A percentile compares a stretch with the other conserved stretches of the same genome.
These are phyloP conservation scores for Pseudozyma sp. DNA, from an alignment of 1,284 basidiomycete species.

Conservation along the genomic window DNA sequence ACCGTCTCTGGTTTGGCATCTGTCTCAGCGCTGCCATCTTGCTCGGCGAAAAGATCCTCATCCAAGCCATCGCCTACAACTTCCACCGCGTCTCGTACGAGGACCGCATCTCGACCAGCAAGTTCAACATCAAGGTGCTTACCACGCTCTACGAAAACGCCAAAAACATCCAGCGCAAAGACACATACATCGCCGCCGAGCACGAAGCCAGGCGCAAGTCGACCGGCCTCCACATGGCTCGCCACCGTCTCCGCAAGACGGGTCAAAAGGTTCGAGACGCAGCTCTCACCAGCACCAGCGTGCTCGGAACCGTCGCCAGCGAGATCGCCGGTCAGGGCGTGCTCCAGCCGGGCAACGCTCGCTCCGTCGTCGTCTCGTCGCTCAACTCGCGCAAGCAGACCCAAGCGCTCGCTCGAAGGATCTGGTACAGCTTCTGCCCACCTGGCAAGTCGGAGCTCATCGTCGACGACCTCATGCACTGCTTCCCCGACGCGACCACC, in stretches of 20 bases:
- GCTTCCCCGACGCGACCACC: conserved; percentile 73
- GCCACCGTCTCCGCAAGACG: conserved; percentile 35
- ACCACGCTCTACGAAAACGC: conserved; percentile 80
- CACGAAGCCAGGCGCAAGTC: conserved; percentile 50
- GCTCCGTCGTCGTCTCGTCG: conserved; percentile 43
- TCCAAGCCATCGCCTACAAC: conserved; percentile 77
- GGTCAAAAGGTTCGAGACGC: conserved; percentile 43
- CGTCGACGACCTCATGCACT: conserved; percentile 79
- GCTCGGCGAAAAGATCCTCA: conserved; percentile 83
- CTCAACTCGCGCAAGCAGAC: conserved; percentile 76
- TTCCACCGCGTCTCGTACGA: conserved; percentile 91
- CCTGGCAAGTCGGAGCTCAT: conserved; percentile 70
- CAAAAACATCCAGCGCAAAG: conserved; percentile 71
- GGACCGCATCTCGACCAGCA: conserved; percentile 85
- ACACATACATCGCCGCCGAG: conserved; percentile 48
- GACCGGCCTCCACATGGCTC: conserved; percentile 33
- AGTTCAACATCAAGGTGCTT: conserved; percentile 80
- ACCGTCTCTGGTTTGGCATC: conserved; percentile 74
- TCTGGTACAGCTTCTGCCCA: conserved; percentile 87
- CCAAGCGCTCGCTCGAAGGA: conserved; percentile 82
- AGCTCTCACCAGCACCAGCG: conserved; percentile 71
- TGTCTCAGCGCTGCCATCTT: conserved; percentile 80
- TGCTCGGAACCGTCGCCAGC: conserved; percentile 73
- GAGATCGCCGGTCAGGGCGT: conserved; percentile 70
- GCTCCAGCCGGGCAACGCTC: conserved; percentile 76